Evolutionary conservation across 2,329 filamentous ascomycete genomes (phyloP), one percentile per base, ranked within the genome.

Genomic region (Ophioceras dolichostomum): DNA sequence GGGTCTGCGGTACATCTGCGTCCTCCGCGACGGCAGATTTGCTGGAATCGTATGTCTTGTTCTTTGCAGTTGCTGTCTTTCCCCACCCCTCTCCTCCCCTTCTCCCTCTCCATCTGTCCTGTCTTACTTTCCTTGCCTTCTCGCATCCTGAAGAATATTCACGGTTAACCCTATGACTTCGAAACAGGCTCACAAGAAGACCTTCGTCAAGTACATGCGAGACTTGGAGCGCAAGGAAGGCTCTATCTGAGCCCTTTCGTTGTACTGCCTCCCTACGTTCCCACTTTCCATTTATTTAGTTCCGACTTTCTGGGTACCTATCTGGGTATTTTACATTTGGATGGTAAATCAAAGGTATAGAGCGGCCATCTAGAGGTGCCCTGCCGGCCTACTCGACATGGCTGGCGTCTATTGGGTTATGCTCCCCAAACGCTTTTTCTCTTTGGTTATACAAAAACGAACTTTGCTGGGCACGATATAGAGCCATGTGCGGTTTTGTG

Each of bases 161-260:
- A 40, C 43, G 47, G 45, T 47, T 10, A 37, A n/a, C n/a, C n/a
- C n/a, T 20, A 17, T 29, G 34, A 43, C 37, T 14, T 33, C 28
- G 16, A n/a, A 31, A 27, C 39, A 84, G 79, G 74, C 81, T 36
- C 91, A 98, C 59, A 96, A 96, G 66, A 98, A 98, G 65, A 80
- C 78, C 4, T 96, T 98, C 63, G 89, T 94, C 41, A 88, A 85
- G 57, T 95, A 94, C 54, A 81, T 94, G 59, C 85, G 88, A 47
- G 82, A 93, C 52, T 62, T 88, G 32, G 83, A 91, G 52, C 69
- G 32, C n/a, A 41, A 29, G 19, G 30, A 37, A 24, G 19, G 24
- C 3, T 8, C 22, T 12, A 26, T 26, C 12, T n/a, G n/a, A n/a
- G n/a, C n/a, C n/a, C 22, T 26, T 26, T 12, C 12, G 8, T 26